Percentiles rank a stretch among this genome's conserved stretches.
phyloP scores from a whole-genome alignment of 2,329 filamentous ascomycete genomes.

The Metarhizium rileyi region DNA sequence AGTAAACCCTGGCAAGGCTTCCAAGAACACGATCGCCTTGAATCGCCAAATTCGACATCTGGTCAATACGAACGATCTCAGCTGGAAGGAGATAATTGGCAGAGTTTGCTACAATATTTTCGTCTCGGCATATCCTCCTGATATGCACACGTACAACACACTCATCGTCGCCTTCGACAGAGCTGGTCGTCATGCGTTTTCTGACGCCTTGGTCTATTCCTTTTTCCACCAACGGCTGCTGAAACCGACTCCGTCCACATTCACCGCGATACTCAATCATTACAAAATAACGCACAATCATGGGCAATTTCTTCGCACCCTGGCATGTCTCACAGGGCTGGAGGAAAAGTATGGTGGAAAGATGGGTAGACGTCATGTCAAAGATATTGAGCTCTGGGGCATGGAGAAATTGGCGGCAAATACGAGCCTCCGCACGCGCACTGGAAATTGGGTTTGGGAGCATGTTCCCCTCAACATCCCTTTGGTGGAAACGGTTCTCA shows the following conservation, averaged over 20 bases:
- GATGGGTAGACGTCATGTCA: slow-evolving; percentile 24
- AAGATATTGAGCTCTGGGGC: slow-evolving; percentile 19
- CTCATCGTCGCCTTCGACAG: slow-evolving; percentile 57
- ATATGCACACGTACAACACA: slow-evolving; percentile 60
- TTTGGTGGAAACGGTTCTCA: slow-evolving; percentile 36
- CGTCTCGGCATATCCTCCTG: slow-evolving; percentile 49
- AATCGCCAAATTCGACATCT: slow-evolving; percentile 22
- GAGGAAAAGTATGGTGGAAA: slow-evolving; percentile 30
- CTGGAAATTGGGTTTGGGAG: slow-evolving; percentile 29
- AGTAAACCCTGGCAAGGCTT: slow-evolving; percentile 17
- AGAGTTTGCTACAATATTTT: slow-evolving; percentile 57
- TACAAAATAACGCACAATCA: slow-evolving; percentile 33
- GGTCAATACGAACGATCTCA: slow-evolving; percentile 14
- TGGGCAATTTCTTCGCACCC: slow-evolving; percentile 31
- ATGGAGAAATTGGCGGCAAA: slow-evolving; percentile 21
- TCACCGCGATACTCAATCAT: slow-evolving; percentile 40
- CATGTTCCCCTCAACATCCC: slow-evolving; percentile 27
- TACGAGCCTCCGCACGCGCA: slow-evolving; percentile 14
- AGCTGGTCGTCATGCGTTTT: slow-evolving; percentile 37
- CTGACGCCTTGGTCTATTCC: slow-evolving; percentile 42
- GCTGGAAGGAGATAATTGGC: slow-evolving; percentile 24
- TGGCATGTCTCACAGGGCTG: slow-evolving; percentile 36
- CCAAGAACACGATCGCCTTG: slow-evolving; percentile 15
- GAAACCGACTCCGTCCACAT: slow-evolving; percentile 38
- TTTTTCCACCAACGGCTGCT: slow-evolving; percentile 35